phyloP scores from a whole-genome alignment of 495 filamentous ascomycete genomes.

The Rusavskia elegans region DNA sequence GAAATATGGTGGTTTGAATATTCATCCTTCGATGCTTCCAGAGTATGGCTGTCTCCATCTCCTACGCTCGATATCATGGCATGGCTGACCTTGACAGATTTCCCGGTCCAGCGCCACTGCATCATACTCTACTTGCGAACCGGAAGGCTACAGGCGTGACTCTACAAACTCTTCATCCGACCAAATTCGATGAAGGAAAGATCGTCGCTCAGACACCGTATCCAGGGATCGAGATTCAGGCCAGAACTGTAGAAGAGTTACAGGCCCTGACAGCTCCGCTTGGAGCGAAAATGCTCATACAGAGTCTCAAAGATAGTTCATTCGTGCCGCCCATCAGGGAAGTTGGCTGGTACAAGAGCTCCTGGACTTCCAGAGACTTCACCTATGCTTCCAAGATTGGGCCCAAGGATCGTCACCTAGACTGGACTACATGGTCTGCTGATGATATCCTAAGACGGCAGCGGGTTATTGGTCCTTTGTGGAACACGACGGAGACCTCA shows the following conservation, averaged over 20 bases:
- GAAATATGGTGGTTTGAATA: conserved; percentile 76
- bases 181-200: conserved; percentile 58
- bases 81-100: conserved; percentile 32
- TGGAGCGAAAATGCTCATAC: conserved; percentile 46
- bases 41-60: conserved; percentile 35
- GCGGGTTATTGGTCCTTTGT: conserved; percentile 37
- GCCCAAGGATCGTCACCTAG: conserved; percentile 33
- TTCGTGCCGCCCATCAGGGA: conserved; percentile 47
- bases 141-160: conserved; percentile 49
- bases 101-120: conserved; percentile 59
- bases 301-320: conserved; percentile 36
- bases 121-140: conserved; percentile 54
- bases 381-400: conserved; percentile 35
- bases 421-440: conserved; percentile 34
- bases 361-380: conserved; percentile 3
- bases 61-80: neutral
- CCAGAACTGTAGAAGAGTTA: conserved; percentile 27
- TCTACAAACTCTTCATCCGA: conserved; percentile 67
- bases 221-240: conserved; percentile 33
- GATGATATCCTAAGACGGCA: conserved; percentile 31
- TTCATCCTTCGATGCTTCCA: conserved; percentile 88
- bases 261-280: conserved; percentile 23
- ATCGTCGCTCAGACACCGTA: conserved; percentile 52
- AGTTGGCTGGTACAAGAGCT: conserved; percentile 19
- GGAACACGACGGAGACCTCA: conserved; percentile 24